Evolutionary conservation across 805 yeast species (phyloP).

Genomic region (Brettanomyces anomalus): DNA sequence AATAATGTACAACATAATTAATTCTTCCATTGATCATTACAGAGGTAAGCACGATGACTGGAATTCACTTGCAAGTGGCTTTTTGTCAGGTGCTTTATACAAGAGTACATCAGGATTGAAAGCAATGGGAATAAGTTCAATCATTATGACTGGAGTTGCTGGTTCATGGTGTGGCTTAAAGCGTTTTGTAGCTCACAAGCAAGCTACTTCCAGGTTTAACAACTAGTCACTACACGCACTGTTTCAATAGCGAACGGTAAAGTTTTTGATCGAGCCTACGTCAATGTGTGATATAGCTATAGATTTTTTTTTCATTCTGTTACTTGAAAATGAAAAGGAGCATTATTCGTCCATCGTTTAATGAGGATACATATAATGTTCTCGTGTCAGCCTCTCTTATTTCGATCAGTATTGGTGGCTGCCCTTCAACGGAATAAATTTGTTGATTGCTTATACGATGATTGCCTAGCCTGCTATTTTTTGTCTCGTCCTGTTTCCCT

Average conservation of each 20-base stretch:
- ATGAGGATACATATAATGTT: too few relatives aligned
- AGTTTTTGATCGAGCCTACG: too few relatives aligned
- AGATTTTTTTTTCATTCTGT: too few relatives aligned
- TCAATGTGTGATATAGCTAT: too few relatives aligned
- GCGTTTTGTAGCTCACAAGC: conserved; percentile 15
- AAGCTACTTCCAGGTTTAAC: background rate
- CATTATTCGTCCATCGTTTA: background rate
- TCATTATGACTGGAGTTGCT: conserved; percentile 79
- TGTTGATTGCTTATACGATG: too few relatives aligned
- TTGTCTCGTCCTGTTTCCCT: too few relatives aligned
- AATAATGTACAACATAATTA: conserved; percentile 75
- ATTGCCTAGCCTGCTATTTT: too few relatives aligned
- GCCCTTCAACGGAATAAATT: too few relatives aligned
- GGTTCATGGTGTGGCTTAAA: conserved; percentile 89
- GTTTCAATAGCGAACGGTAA: background rate
- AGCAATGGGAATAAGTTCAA: conserved; percentile 85
- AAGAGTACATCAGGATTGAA: conserved; percentile 75
- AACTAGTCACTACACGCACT: background rate
- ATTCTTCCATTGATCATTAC: conserved; percentile 65
- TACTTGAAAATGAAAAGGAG: background rate
- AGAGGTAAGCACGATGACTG: conserved; percentile 85
- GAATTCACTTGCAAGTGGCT: conserved; percentile 85
- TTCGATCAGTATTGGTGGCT: too few relatives aligned
- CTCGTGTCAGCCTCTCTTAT: too few relatives aligned
- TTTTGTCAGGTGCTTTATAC: conserved; percentile 85